Base-by-base conservation (phyloP, 495 filamentous ascomycete genomes). In the Xylaria venustula region DNA sequence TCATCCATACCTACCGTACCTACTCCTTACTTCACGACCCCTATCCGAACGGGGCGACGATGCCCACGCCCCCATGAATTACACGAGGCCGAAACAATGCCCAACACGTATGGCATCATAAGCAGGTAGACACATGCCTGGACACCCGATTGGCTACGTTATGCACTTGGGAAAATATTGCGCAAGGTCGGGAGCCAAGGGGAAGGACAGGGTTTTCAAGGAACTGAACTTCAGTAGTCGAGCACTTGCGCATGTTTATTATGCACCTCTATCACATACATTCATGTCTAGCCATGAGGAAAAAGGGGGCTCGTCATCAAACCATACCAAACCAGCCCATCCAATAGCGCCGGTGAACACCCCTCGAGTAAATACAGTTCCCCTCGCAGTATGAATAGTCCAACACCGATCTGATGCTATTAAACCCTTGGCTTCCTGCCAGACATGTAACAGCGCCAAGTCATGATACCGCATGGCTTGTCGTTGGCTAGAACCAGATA, bases 391-490 rank as follows among this genome's bases (percentile, higher is more conserved):
- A 7, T 50, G 56, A 42, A 51, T 41, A 44, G 19, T 7, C 56
- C 56, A 42, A 59, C 46, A 51, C 56, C 56, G 7, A 8, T 9
- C 11, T 20, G 23, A 59, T 50, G 36, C 56, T 58, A 58, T 40
- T 58, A 17, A 49, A 25, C 32, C 42, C 17, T 19, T 41, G 23
- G 30, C 56, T 23, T 15, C 47, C 23, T 1, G 17, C n/a, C n/a
- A 4, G 9, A 12, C 30, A 37, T 17, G 30, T 8, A 32, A 22
- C 30, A 20, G 20, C 2, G 3, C 17, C 28, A 30, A 5, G 2
- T n/a, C 11, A 23, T 17, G 25, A 17, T 28, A 6, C 8, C 20
- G 9, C 34, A 51, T 32, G 23, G 8, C 37, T 19, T 22, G n/a
- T 7, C 47, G 8, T 20, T 45, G 15, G 26, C 26, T 11, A 22